These are phyloP conservation scores for Candida argentea DNA, from an alignment of 805 yeast species.

Conservation along the genomic window DNA sequence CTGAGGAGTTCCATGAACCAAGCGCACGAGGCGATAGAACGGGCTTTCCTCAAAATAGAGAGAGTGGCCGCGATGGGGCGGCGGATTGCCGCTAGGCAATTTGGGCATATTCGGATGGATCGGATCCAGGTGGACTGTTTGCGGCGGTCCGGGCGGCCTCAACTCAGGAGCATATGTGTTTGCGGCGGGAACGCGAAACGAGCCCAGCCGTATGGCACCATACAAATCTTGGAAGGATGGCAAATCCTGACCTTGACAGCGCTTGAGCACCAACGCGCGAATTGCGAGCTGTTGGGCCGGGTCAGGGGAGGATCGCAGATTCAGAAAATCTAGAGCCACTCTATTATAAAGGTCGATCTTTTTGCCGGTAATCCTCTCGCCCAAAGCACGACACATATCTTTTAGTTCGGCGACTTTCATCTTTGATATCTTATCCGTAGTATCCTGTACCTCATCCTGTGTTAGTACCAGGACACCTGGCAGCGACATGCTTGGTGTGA, in stretches of 20 bases:
- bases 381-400: conserved; percentile 39
- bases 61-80: conserved; percentile 25
- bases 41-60: conserved; percentile 44
- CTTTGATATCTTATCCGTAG: conserved; percentile 17
- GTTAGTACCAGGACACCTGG: conserved; percentile 2
- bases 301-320: conserved; percentile 27
- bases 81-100: conserved; percentile 2
- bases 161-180: not conserved
- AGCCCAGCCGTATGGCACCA: conserved; percentile 19
- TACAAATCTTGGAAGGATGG: conserved; percentile 27
- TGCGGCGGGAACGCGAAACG: conserved; percentile 2
- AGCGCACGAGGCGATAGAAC: conserved; percentile 40
- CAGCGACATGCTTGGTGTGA: too few relatives aligned
- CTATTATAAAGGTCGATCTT: conserved; percentile 54
- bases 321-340: conserved; percentile 34
- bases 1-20: conserved; percentile 40
- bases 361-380: conserved; percentile 43
- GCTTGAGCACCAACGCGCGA: conserved; percentile 31
- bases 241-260: conserved; percentile 21
- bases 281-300: conserved; percentile 35
- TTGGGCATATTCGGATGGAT: not conserved
- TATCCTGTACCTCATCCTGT: conserved; percentile 12
- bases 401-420: conserved; percentile 45
- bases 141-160: not conserved
- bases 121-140: not conserved